phyloP scores from a whole-genome alignment of 495 filamentous ascomycete species.

The Parathielavia hyrcaniae region DNA sequence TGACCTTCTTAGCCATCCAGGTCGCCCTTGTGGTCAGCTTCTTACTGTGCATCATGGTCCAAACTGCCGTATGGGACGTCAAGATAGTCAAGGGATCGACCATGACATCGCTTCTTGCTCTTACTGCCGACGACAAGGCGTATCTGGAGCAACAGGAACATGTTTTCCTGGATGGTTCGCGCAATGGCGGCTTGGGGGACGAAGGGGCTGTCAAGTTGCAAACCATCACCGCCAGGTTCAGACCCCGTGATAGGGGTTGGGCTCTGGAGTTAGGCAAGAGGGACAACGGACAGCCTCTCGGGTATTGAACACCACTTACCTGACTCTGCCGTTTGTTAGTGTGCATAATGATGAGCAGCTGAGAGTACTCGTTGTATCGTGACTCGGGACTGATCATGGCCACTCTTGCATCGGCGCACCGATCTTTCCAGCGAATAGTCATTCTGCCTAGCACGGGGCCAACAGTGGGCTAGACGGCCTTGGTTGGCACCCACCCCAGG shows the following conservation, averaged over 20 bases:
- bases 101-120: constrained; percentile 20
- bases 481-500: too few relatives aligned
- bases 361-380: background rate
- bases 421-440: too few relatives aligned
- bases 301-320: background rate
- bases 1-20: constrained; percentile 25
- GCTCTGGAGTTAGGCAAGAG: constrained; percentile 11
- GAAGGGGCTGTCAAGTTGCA: constrained; percentile 1
- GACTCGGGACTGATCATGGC: background rate
- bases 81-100: constrained; percentile 26
- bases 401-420: too few relatives aligned
- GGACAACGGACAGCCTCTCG: background rate
- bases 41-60: constrained; percentile 26
- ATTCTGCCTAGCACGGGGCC: too few relatives aligned
- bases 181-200: background rate
- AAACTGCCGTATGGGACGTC: constrained; percentile 30
- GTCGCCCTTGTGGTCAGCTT: constrained; percentile 15
- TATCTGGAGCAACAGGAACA: constrained; percentile 18
- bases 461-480: too few relatives aligned
- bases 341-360: background rate
- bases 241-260: constrained; percentile 17
- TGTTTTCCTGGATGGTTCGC: background rate
- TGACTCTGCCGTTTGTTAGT: background rate
- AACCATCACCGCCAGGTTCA: constrained; percentile 13
- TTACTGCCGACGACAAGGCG: constrained; percentile 22